Percentiles rank a stretch among this genome's conserved stretches.
phyloP scores from a whole-genome alignment of 345 rosid species.

The Streptanthus diversifolius region DNA sequence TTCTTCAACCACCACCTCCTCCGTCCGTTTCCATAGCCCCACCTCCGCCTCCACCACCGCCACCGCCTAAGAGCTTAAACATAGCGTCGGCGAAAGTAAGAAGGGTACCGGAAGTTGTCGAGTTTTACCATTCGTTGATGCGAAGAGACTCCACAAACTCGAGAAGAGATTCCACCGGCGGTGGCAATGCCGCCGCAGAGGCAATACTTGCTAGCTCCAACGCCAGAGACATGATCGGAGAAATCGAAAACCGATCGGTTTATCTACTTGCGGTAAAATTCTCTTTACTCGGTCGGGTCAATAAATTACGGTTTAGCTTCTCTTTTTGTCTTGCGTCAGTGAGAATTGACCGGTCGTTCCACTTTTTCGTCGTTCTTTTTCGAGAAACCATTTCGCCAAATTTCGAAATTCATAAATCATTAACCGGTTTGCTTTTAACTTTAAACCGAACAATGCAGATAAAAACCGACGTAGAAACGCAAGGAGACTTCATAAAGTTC shows the following conservation, averaged over 20 bases:
- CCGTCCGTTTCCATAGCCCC: slow-evolving; percentile 24
- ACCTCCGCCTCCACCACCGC: slow-evolving; percentile 76
- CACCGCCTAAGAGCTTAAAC: slow-evolving; percentile 42
- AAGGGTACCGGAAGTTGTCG: slow-evolving; percentile 93
- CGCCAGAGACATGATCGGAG: slow-evolving; percentile 96
- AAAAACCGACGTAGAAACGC: slow-evolving; percentile 91
- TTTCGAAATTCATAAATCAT: background rate
- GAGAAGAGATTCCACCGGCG: slow-evolving; percentile 57
- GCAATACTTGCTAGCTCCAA: slow-evolving; percentile 45
- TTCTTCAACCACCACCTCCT: slow-evolving; percentile 20
- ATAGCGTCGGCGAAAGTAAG: slow-evolving; percentile 61
- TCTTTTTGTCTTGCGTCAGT: slow-evolving; percentile 9
- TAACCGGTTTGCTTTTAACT: background rate
- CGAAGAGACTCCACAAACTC: slow-evolving; percentile 76
- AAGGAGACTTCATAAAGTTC: slow-evolving; percentile 87
- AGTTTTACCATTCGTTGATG: slow-evolving; percentile 96
- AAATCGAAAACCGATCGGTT: slow-evolving; percentile 95
- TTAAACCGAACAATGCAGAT: slow-evolving; percentile 48
- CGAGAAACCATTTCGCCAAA: background rate
- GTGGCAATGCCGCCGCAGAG: slow-evolving; percentile 43
- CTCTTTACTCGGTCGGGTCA: slow-evolving; percentile 15
- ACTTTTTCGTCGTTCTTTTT: slow-evolving; percentile 16
- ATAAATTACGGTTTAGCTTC: slow-evolving; percentile 10
- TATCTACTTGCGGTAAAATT: slow-evolving; percentile 70
- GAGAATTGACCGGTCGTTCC: slow-evolving; percentile 34